Base-by-base conservation (phyloP, 2,329 filamentous ascomycete genomes). In the Pseudonectria foliicola region DNA sequence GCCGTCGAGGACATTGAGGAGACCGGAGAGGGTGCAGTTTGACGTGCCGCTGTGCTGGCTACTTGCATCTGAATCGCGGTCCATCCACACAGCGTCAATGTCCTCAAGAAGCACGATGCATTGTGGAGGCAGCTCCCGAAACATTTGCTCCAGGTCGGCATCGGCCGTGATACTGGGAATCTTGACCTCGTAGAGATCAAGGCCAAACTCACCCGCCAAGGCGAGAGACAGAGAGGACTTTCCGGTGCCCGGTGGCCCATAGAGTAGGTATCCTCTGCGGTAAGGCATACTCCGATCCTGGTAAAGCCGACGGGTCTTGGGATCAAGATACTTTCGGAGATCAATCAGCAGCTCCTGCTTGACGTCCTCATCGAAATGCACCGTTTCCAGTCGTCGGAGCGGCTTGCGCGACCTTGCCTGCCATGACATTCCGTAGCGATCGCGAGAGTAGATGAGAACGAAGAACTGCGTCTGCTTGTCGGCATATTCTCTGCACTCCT, bases 1-100 rank as follows among this genome's bases (percentile, higher is more conserved):
- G 3, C 82, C 82, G 44, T 86, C 81, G 8, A 86, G 71, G 7
- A 79, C 75, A 40, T 85, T 86, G 16, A 86, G 62, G 0, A 86
- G 60, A 0, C 77, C 80, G 0, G 80, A 82, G 2, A 86, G 63
- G 1, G 77, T 80, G 38, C 59, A 63, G 13, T 45, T 52, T 6
- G 49, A 48, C 0, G 42, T 32, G 6, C 26, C 34, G 12, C 39
- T 43, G 6, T 51, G 45, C 4, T 47, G 37, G 4, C 44, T 39
- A 11, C 32, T 41, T 26, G 27, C 46, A 12, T 46, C 43, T 0
- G 39, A 18, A 7, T 34, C 43, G 1, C 54, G 46, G 7, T 61
- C 58, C 1, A 48, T 43, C 53, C 51, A 59, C 1, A 62, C 56
- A 4, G 63, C 66, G 39, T 76, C 72, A 10, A 76, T 68, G 28